Percentiles rank a stretch among this genome's conserved stretches.
Conservation (phyloP, 192 early-diverging fungal genomes). For the Oehlia diaphana region DNA sequence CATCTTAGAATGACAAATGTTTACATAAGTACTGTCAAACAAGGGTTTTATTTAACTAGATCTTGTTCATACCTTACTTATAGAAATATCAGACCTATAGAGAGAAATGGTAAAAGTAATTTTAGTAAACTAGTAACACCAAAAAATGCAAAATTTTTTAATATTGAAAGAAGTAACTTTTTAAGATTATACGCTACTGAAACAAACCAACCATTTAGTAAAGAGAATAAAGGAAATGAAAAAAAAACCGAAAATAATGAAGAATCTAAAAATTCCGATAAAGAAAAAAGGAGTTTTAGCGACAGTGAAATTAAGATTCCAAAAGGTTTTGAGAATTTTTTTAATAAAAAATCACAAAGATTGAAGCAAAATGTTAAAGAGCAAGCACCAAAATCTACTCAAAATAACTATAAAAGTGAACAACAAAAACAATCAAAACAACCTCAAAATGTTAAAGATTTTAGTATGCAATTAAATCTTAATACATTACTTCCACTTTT, state of each 20-base stretch:
- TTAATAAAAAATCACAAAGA: conserved; percentile 45
- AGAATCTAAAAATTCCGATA: conserved; percentile 1
- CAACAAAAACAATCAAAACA: conserved; percentile 37
- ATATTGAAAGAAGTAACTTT: neutral
- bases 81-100: neutral
- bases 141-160: neutral
- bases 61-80: neutral
- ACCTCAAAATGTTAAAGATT: conserved; percentile 41
- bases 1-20: neutral
- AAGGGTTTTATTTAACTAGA: neutral
- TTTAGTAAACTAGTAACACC: neutral
- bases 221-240: conserved; percentile 27
- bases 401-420: conserved; percentile 30
- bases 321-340: conserved; percentile 73
- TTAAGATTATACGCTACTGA: neutral
- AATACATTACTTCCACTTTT: conserved; percentile 44
- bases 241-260: conserved; percentile 16
- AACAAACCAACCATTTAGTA: neutral
- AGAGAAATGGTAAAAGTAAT: neutral
- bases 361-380: conserved; percentile 10
- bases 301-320: conserved; percentile 49
- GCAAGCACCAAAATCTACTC: conserved; percentile 15
- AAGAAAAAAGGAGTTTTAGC: conserved; percentile 31
- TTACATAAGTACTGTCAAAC: neutral
- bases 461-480: conserved; percentile 44